phyloP scores from a whole-genome alignment of 495 filamentous ascomycete species.

The Penicillium salamii region DNA sequence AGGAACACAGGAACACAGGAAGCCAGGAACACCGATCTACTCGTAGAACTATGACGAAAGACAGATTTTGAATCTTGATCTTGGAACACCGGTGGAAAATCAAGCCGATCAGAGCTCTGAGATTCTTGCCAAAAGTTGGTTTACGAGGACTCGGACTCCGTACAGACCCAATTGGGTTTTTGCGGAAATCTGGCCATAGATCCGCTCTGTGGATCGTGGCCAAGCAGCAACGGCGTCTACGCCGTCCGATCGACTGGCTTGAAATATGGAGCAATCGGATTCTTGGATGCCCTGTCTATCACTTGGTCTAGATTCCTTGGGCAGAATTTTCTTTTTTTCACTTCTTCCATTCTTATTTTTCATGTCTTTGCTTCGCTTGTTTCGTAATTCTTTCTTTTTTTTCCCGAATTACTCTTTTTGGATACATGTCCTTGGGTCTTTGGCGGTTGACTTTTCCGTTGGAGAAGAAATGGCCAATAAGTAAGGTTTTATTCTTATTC shows the following conservation, averaged over 20 bases:
- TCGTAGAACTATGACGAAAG: neutral
- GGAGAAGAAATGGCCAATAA: no score
- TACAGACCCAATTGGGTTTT: no score
- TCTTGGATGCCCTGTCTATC: conserved; percentile 16
- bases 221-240: neutral
- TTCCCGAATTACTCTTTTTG: no score
- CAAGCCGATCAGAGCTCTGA: neutral
- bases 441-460: no score
- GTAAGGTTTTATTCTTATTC: no score
- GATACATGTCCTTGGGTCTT: no score
- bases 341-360: neutral
- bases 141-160: no score
- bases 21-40: neutral
- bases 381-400: no score
- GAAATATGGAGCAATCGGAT: neutral
- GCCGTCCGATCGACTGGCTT: conserved; percentile 2
- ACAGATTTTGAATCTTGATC: neutral
- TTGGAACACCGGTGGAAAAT: neutral
- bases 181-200: neutral
- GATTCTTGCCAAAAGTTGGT: no score
- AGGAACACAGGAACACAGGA: neutral
- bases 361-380: neutral
- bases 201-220: neutral
- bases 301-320: conserved; percentile 17
- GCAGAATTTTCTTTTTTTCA: conserved; percentile 1